Conservation (phyloP, 2,329 filamentous ascomycete genomes). For the Lanzia echinophila region DNA sequence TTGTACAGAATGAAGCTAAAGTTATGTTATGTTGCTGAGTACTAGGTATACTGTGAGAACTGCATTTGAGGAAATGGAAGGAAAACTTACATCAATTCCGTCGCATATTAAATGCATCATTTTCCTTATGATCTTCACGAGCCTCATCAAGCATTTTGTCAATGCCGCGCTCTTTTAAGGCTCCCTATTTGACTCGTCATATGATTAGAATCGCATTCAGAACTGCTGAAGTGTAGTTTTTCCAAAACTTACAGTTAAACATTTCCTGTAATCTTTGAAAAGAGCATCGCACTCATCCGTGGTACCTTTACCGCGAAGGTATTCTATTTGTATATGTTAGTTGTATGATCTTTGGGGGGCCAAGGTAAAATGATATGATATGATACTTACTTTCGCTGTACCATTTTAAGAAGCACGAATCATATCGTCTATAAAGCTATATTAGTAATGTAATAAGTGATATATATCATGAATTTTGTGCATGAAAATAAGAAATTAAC, state of each 20-base stretch:
- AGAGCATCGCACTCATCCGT: constrained; percentile 77
- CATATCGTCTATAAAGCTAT: constrained; percentile 63
- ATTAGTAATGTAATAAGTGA: background rate
- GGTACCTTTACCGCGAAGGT: constrained; percentile 75
- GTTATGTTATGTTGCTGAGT: background rate
- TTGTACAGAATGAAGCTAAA: too few relatives aligned
- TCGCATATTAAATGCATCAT: constrained; percentile 64
- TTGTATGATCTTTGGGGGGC: constrained; percentile 11
- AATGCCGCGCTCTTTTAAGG: constrained; percentile 81
- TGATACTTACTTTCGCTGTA: constrained; percentile 84
- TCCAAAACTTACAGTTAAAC: constrained; percentile 59
- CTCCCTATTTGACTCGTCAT: constrained; percentile 56
- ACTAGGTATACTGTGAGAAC: background rate
- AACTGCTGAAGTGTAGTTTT: background rate
- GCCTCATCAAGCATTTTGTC: constrained; percentile 90
- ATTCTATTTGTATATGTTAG: constrained; percentile 52
- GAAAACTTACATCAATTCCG: constrained; percentile 32
- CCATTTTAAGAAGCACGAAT: constrained; percentile 98
- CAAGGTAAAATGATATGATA: too few relatives aligned
- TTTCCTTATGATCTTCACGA: constrained; percentile 81
- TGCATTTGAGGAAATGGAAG: background rate
- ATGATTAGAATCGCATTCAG: constrained; percentile 1
- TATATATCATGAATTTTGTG: constrained; percentile 2
- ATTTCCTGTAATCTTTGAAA: constrained; percentile 84
- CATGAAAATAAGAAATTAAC: constrained; percentile 6